These are phyloP conservation scores for Crithidia fasciculata DNA, from an alignment of 208 protist genomes.

Conservation along the genomic window DNA sequence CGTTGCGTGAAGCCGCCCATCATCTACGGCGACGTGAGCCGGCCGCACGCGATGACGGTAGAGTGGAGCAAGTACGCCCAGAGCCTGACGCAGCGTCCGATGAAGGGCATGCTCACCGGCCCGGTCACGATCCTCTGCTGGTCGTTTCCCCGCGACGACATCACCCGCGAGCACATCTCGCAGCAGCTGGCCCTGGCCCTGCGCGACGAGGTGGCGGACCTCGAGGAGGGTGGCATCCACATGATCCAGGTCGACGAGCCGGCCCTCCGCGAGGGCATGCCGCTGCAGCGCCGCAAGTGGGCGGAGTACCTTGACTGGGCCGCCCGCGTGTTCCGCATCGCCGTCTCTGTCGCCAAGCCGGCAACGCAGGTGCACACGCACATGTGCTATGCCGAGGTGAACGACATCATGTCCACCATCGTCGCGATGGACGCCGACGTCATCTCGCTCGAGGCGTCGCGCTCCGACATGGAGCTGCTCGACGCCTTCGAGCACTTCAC, in stretches of 20 bases:
- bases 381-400: constrained; percentile 93
- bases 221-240: constrained; percentile 70
- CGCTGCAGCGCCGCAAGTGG: constrained; percentile 68
- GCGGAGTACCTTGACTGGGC: constrained; percentile 85
- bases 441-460: constrained; percentile 85
- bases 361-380: constrained; percentile 88
- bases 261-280: constrained; percentile 87
- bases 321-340: constrained; percentile 69
- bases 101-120: constrained; percentile 94
- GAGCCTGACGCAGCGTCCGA: constrained; percentile 59
- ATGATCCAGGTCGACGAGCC: constrained; percentile 92
- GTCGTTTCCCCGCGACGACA: constrained; percentile 88
- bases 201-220: constrained; percentile 87
- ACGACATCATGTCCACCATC: constrained; percentile 88
- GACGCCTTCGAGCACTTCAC: constrained; percentile 64
- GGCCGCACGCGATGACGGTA: constrained; percentile 80
- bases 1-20: constrained; percentile 90
- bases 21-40: constrained; percentile 82
- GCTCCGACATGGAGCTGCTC: constrained; percentile 83
- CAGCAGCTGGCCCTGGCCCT: constrained; percentile 84
- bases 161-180: constrained; percentile 49
- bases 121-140: constrained; percentile 91
- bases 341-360: constrained; percentile 52
- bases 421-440: constrained; percentile 87
- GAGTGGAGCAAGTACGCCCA: constrained; percentile 77